Percentiles rank a stretch among this genome's conserved stretches.
These are phyloP conservation scores for Melampsora americana DNA, from an alignment of 1,284 basidiomycete genomes.

Conservation along the genomic window DNA sequence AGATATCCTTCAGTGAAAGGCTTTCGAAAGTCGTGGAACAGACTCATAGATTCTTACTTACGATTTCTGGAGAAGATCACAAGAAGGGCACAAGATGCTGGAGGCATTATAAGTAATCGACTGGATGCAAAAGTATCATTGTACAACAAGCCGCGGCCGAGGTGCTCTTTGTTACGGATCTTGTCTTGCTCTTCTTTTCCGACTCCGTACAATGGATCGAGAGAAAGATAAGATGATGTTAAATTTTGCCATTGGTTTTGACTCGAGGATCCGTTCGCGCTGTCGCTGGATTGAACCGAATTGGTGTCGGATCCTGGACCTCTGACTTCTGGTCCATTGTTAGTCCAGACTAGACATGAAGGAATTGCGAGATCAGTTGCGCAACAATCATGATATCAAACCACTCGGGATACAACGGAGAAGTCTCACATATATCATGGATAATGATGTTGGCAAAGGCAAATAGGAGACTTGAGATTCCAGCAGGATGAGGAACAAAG, in stretches of 20 bases:
- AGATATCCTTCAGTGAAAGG: background rate
- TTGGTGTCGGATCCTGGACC: constrained; percentile 3
- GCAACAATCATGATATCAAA: background rate
- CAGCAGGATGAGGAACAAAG: constrained; percentile 38
- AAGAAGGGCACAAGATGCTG: constrained; percentile 35
- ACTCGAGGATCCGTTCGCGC: background rate
- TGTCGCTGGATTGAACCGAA: background rate
- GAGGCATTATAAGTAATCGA: constrained; percentile 41
- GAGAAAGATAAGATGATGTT: constrained; percentile 40
- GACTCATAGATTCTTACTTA: background rate
- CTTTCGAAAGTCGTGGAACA: background rate
- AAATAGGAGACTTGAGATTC: constrained; percentile 38
- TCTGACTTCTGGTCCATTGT: constrained; percentile 21
- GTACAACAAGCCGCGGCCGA: constrained; percentile 35
- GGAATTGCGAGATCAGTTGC: background rate
- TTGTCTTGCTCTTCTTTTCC: constrained; percentile 18
- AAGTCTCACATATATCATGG: constrained; percentile 38
- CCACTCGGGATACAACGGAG: background rate
- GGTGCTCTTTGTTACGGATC: constrained; percentile 20
- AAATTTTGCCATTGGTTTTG: constrained; percentile 38
- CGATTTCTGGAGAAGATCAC: constrained; percentile 40
- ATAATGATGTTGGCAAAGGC: constrained; percentile 42
- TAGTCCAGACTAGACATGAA: constrained; percentile 24
- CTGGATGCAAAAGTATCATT: constrained; percentile 42
- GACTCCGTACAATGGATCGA: constrained; percentile 36